These are phyloP conservation scores for Polygonum aviculare DNA, from an alignment of 148 eudicot genomes.

Conservation along the genomic window DNA sequence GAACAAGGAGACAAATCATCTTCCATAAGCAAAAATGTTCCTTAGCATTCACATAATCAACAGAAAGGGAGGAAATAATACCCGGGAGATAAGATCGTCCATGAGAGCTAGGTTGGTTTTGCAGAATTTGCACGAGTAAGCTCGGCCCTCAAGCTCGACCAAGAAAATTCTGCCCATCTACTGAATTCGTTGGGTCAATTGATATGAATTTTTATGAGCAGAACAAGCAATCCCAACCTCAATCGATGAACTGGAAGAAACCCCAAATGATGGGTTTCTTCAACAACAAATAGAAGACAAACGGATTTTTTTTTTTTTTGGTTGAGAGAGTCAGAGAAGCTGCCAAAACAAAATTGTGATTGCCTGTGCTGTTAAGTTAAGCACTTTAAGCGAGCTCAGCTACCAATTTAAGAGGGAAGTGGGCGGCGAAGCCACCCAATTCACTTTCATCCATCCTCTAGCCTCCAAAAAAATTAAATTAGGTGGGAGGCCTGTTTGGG, in stretches of 20 bases:
- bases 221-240: not conserved
- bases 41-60: not conserved
- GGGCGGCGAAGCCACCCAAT: no score
- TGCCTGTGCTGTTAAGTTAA: not conserved
- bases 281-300: not conserved
- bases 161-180: conserved; percentile 69
- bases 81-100: conserved; percentile 57
- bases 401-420: no score
- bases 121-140: conserved; percentile 79
- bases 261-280: not conserved
- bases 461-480: no score
- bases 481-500: no score
- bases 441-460: no score
- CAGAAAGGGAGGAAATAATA: conserved; percentile 12
- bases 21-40: not conserved
- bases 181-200: not conserved
- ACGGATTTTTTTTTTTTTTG: not conserved
- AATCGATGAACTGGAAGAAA: not conserved
- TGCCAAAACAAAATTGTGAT: not conserved
- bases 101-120: conserved; percentile 57
- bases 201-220: not conserved
- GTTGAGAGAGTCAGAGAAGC: not conserved
- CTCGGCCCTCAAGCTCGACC: conserved; percentile 66
- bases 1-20: not conserved
- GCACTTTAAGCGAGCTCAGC: not conserved